These are phyloP conservation scores for Dittrichia graveolens DNA, from an alignment of 129 eudicot species.

Conservation along the genomic window DNA sequence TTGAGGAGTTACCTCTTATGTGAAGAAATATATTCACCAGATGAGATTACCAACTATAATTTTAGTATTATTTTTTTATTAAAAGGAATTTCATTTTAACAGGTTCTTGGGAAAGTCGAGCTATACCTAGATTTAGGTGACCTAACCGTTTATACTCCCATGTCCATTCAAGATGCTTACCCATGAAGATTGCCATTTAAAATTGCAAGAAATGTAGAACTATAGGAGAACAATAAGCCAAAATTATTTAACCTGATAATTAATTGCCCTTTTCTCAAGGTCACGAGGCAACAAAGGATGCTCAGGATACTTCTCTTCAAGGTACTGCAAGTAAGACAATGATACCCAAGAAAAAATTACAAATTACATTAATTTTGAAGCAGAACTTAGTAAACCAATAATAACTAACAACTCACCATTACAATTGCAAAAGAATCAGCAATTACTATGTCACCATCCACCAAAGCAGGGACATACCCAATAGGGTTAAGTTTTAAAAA, in stretches of 20 bases:
- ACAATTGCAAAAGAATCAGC: slow-evolving; percentile 84
- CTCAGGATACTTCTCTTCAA: slow-evolving; percentile 93
- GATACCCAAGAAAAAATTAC: background rate
- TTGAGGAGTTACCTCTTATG: background rate
- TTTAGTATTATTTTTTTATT: no score
- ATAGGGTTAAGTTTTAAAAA: slow-evolving; percentile 75
- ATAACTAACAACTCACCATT: slow-evolving; percentile 48
- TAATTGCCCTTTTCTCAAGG: slow-evolving; percentile 67
- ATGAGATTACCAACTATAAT: background rate
- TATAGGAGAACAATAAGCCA: slow-evolving; percentile 12
- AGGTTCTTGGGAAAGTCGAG: no score
- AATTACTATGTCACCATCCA: slow-evolving; percentile 68
- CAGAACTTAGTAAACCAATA: background rate
- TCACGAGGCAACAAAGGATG: slow-evolving; percentile 78
- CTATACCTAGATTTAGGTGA: no score
- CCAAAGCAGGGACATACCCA: slow-evolving; percentile 77
- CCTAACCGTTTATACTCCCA: background rate
- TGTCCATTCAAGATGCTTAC: background rate
- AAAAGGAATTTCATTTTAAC: no score
- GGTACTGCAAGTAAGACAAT: slow-evolving; percentile 51
- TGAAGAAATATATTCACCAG: background rate
- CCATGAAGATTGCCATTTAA: slow-evolving; percentile 8
- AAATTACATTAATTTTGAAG: background rate
- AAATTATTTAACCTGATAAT: slow-evolving; percentile 64
- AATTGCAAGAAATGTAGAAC: background rate